A percentile compares a stretch with the other conserved stretches of the same genome.
These are phyloP conservation scores for Neurospora sp. DNA, from an alignment of 495 filamentous ascomycete genomes.

Conservation along the genomic window DNA sequence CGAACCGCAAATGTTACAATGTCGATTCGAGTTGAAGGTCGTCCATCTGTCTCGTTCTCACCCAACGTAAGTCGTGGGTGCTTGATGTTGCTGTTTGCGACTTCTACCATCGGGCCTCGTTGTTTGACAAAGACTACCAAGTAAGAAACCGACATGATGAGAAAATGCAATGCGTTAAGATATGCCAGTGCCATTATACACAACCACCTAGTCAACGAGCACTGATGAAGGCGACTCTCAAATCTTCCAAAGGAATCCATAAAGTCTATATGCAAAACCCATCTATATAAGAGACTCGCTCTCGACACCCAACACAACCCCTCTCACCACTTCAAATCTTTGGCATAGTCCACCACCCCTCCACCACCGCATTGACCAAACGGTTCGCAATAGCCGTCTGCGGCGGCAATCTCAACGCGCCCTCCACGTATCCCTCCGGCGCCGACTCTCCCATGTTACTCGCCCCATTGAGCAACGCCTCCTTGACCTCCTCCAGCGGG, in stretches of 20 bases:
- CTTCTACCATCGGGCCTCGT: not conserved
- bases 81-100: not conserved
- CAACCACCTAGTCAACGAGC: not conserved
- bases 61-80: not conserved
- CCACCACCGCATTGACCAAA: slow-evolving; percentile 41
- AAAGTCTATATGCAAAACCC: not conserved
- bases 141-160: not conserved
- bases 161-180: not conserved
- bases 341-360: slow-evolving; percentile 27
- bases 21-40: not conserved
- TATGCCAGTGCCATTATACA: not conserved
- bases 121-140: no score
- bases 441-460: slow-evolving; percentile 54
- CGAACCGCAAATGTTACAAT: not conserved
- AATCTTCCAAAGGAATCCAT: no score
- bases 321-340: slow-evolving; percentile 25
- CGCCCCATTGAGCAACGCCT: slow-evolving; percentile 49
- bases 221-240: not conserved
- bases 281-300: not conserved
- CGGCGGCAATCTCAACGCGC: slow-evolving; percentile 60
- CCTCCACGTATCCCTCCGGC: slow-evolving; percentile 61
- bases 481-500: slow-evolving; percentile 54
- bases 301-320: not conserved
- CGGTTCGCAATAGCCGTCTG: slow-evolving; percentile 74
- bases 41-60: not conserved